Conservation (phyloP, 306 rosid genomes). For the Citrullus colocynthis region DNA sequence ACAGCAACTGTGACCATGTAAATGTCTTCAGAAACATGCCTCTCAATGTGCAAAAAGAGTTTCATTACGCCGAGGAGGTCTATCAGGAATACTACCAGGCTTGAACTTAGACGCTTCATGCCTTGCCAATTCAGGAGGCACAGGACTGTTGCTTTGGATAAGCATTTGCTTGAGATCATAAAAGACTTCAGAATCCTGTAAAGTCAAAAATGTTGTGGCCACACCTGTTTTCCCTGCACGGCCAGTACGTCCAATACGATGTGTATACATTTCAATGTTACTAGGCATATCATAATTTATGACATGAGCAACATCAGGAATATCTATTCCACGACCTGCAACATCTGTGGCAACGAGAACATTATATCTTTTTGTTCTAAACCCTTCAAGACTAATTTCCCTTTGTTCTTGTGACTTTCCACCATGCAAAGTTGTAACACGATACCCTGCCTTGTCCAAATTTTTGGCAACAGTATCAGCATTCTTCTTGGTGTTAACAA, state of each 20-base stretch:
- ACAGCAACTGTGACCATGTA: background rate
- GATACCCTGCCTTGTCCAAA: constrained; percentile 46
- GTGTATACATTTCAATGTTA: constrained; percentile 83
- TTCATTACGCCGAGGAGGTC: constrained; percentile 77
- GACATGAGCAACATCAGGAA: constrained; percentile 89
- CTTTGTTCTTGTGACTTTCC: constrained; percentile 93
- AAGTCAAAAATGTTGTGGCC: constrained; percentile 72
- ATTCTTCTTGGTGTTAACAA: constrained; percentile 45
- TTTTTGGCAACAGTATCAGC: constrained; percentile 35
- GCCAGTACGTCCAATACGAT: constrained; percentile 82
- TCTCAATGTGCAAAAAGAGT: constrained; percentile 63
- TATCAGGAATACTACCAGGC: constrained; percentile 79
- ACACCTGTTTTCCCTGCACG: constrained; percentile 90
- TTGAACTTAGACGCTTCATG: constrained; percentile 92
- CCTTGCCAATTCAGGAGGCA: constrained; percentile 84
- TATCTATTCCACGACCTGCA: constrained; percentile 95
- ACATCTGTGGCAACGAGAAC: constrained; percentile 91
- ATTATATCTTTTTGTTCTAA: constrained; percentile 75
- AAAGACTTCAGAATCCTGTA: constrained; percentile 66
- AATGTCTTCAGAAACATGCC: background rate
- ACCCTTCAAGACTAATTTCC: constrained; percentile 82
- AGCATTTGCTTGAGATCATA: constrained; percentile 96
- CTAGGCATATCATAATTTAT: constrained; percentile 84
- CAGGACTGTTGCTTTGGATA: constrained; percentile 62
- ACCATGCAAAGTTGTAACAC: constrained; percentile 80